A percentile compares a stretch with the other conserved stretches of the same genome.
phyloP scores from a whole-genome alignment of 352 stramenopile genomes.

The Globisporangium sylvaticum region DNA sequence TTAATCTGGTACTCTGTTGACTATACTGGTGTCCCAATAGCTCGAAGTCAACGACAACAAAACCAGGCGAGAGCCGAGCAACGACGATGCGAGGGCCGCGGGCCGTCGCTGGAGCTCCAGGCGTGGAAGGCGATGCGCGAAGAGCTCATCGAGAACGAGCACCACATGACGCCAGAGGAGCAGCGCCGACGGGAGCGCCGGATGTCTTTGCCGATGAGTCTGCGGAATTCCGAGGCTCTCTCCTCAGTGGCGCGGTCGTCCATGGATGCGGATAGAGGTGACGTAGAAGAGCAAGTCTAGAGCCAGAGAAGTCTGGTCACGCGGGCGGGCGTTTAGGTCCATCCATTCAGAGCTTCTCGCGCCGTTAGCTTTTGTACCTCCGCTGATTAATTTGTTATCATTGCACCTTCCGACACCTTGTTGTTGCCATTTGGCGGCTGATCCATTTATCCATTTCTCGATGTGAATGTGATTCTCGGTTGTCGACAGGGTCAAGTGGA shows the following conservation, averaged over 20 bases:
- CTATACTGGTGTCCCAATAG: neutral
- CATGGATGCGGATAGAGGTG: neutral
- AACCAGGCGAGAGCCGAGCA: neutral
- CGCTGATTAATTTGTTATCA: neutral
- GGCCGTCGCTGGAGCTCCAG: conserved; percentile 10
- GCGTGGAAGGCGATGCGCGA: conserved; percentile 22
- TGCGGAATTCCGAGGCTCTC: neutral
- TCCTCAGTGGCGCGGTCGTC: neutral
- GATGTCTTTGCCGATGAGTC: conserved; percentile 3
- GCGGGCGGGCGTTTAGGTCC: neutral
- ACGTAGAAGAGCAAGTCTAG: neutral
- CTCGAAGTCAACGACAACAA: neutral
- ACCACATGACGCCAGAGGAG: neutral
- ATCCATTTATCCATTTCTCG: neutral
- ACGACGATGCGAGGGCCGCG: neutral
- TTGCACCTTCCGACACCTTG: neutral
- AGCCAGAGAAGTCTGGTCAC: neutral
- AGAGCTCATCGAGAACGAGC: conserved; percentile 22
- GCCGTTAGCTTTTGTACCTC: neutral
- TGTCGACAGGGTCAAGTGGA: too few species aligned
- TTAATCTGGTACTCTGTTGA: neutral
- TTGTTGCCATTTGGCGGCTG: neutral
- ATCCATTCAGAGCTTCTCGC: neutral
- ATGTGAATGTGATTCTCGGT: neutral
- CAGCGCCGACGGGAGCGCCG: neutral